These are phyloP conservation scores for Pseudodiploospora longispora DNA, from an alignment of 2,329 filamentous ascomycete genomes.

Conservation along the genomic window DNA sequence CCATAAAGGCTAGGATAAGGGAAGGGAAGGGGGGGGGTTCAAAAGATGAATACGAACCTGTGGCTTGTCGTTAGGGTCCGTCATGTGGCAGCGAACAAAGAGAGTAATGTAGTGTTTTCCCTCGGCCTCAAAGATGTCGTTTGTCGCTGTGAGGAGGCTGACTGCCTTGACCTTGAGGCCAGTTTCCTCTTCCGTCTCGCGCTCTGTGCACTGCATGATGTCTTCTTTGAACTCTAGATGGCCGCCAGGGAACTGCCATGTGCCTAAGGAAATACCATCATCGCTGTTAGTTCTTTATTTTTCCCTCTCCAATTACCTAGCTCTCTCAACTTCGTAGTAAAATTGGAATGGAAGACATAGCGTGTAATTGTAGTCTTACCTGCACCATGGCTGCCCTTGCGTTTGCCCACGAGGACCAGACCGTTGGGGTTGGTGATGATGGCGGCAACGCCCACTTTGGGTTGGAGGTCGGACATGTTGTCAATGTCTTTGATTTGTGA, in stretches of 20 bases:
- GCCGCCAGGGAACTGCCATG: constrained; percentile 63
- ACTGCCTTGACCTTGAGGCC: constrained; percentile 47
- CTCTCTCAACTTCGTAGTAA: too few relatives aligned
- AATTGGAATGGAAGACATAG: not conserved
- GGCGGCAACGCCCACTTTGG: constrained; percentile 39
- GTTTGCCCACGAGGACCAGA: constrained; percentile 38
- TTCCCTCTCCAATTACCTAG: not conserved
- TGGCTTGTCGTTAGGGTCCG: constrained; percentile 40
- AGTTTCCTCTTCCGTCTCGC: constrained; percentile 66
- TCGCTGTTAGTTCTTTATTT: not conserved
- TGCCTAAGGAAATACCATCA: constrained; percentile 33
- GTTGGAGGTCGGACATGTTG: constrained; percentile 17
- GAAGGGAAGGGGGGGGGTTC: not conserved
- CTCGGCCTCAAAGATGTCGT: constrained; percentile 53
- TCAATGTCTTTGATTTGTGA: too few relatives aligned
- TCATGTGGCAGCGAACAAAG: constrained; percentile 50
- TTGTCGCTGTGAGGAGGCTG: constrained; percentile 53
- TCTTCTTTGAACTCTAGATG: constrained; percentile 65
- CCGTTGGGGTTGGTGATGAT: constrained; percentile 35
- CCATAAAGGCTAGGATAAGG: not conserved
- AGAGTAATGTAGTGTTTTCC: constrained; percentile 68
- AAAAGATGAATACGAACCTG: constrained; percentile 34
- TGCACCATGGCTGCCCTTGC: constrained; percentile 40
- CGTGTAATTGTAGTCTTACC: constrained; percentile 24
- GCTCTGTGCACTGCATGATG: constrained; percentile 51